Evolutionary conservation across 768 basidiomycete genomes (phyloP), one percentile per base, ranked within the genome.

Genomic region (Agaricus blazei): DNA sequence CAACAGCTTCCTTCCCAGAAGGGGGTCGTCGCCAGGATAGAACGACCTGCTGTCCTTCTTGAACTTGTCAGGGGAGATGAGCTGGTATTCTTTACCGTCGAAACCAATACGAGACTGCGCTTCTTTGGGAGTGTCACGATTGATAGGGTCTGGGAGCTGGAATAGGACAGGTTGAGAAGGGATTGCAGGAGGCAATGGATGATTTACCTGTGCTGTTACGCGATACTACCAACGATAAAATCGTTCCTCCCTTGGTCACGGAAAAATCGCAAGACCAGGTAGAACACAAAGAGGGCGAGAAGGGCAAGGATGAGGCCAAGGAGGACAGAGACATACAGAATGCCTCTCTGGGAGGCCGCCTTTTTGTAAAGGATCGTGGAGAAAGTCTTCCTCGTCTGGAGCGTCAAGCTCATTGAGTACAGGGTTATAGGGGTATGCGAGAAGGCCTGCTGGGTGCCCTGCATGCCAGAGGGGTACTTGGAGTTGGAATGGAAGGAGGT

Each of bases 61-160:
- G 67, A 92, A 92, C 71, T 90, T 89, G 68, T 91, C 89, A 3
- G 80, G 83, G 65, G 89, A 92, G 28, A 88, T 82, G 48, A 86
- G 73, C 29, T 82, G 75, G 64, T 92, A 93, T 0, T 75, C 63
- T 38, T 82, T 51, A 3, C 87, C 86, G 67, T 94, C 90, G 59
- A 79, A 89, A 1, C 91, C 91, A 2, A 75, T 85, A 23, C 87
- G 75, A 0, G 80, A 75, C 57, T 73, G 75, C 2, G 82, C 89
- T 1, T 54, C 50, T 0, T 68, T 57, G 0, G 92, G 92, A 1
- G 93, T 96, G 14, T 81, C 81, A 2, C 64, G 51, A 70, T 96
- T 93, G 63, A 95, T 80, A 31, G 87, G 70, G 8, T 75, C 69
- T 0, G 83, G 83, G 69, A 89, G 76, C 54, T 74, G 72, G 58